A percentile compares a stretch with the other conserved stretches of the same genome.
phyloP scores from a whole-genome alignment of 805 yeast species.

The Barnettozyma pratensis region DNA sequence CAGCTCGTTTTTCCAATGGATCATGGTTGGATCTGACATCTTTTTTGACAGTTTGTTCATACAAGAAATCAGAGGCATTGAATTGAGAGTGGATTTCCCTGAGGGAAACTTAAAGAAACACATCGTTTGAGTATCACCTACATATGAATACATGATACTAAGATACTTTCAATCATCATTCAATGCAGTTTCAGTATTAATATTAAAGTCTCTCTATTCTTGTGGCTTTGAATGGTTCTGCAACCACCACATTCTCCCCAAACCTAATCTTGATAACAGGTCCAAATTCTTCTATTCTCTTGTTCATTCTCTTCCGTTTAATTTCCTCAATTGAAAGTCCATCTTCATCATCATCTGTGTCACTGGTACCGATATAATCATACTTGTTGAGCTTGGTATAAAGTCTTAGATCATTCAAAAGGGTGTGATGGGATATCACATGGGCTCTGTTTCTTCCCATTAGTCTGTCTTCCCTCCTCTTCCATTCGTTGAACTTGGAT shows the following conservation, averaged over 20 bases:
- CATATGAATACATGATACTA: no score
- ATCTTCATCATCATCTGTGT: slow-evolving; percentile 26
- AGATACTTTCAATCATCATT: no score
- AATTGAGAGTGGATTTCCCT: slow-evolving; percentile 3
- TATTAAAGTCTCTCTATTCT: slow-evolving; percentile 12
- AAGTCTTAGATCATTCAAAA: slow-evolving; percentile 10
- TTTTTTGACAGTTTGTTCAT: slow-evolving; percentile 8
- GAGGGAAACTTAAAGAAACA: slow-evolving; percentile 6
- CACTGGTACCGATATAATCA: slow-evolving; percentile 24
- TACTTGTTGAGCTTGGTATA: slow-evolving; percentile 16
- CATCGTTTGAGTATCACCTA: neutral
- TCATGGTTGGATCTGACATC: slow-evolving; percentile 8
- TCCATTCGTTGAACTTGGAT: slow-evolving; percentile 19
- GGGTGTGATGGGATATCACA: neutral
- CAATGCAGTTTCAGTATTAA: neutral
- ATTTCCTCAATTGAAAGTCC: slow-evolving; percentile 14
- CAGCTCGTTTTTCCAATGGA: slow-evolving; percentile 18
- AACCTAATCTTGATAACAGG: slow-evolving; percentile 23
- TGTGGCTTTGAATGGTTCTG: slow-evolving; percentile 23
- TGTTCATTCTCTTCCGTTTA: slow-evolving; percentile 10
- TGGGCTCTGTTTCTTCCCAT: slow-evolving; percentile 11
- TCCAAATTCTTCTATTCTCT: slow-evolving; percentile 14
- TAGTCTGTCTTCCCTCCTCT: slow-evolving; percentile 19
- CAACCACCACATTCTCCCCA: slow-evolving; percentile 16
- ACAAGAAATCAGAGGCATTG: slow-evolving; percentile 4